These are phyloP conservation scores for Fusarium falciforme DNA, from an alignment of 2,329 filamentous ascomycete genomes.

Conservation along the genomic window DNA sequence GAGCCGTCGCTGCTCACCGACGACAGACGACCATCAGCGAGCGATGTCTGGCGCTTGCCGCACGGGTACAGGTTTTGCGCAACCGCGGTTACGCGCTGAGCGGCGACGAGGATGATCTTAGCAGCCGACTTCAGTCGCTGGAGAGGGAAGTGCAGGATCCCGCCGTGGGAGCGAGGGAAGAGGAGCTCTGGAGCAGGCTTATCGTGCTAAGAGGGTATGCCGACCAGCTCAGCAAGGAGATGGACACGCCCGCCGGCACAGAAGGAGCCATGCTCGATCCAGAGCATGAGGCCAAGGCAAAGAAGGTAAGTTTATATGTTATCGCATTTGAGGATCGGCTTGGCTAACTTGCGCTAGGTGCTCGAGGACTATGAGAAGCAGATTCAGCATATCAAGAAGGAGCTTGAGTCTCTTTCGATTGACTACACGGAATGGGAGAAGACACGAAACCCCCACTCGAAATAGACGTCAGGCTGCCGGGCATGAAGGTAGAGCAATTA, in stretches of 20 bases:
- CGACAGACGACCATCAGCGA: conserved; percentile 79
- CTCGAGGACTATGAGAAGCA: conserved; percentile 86
- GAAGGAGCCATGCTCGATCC: conserved; percentile 72
- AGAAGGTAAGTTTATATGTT: conserved; percentile 68
- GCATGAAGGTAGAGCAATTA: conserved; percentile 2
- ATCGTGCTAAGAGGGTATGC: conserved; percentile 80
- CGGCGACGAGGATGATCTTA: conserved; percentile 81
- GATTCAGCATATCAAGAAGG: conserved; percentile 79
- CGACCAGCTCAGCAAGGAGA: conserved; percentile 77
- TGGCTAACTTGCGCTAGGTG: conserved; percentile 63
- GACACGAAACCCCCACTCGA: conserved; percentile 56
- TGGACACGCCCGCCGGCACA: conserved; percentile 72
- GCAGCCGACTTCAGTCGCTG: conserved; percentile 75
- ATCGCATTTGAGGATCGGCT: background rate
- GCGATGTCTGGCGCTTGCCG: conserved; percentile 79
- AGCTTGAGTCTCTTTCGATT: conserved; percentile 71
- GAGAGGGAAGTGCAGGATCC: conserved; percentile 80
- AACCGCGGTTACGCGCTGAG: conserved; percentile 86
- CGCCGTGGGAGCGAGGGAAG: conserved; percentile 78
- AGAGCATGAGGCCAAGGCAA: conserved; percentile 77
- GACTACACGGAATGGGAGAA: conserved; percentile 68
- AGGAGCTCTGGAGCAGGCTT: conserved; percentile 88
- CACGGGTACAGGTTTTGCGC: conserved; percentile 82
- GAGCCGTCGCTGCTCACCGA: conserved; percentile 77
- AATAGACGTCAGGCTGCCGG: conserved; percentile 38